These are phyloP conservation scores for Mortierella sp. DNA, from an alignment of 371 early-diverging fungal genomes.

Conservation along the genomic window DNA sequence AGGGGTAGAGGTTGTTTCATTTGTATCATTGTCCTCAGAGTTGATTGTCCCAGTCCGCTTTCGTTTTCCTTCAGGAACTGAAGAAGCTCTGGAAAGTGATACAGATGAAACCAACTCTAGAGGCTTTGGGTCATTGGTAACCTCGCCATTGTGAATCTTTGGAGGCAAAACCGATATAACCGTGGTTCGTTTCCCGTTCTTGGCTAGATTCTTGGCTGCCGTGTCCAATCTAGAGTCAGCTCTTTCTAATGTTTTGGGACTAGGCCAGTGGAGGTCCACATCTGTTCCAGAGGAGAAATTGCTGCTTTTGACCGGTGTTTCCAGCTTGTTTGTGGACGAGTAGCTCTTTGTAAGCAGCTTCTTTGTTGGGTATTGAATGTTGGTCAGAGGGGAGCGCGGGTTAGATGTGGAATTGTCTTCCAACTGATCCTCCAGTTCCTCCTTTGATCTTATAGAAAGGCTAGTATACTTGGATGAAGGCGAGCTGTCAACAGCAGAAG, in stretches of 20 bases:
- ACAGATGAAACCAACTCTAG: neutral
- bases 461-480: conserved; percentile 34
- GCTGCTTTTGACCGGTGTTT: neutral
- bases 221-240: conserved; percentile 24
- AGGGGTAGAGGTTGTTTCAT: neutral
- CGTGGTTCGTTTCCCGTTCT: neutral
- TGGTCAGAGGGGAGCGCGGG: neutral
- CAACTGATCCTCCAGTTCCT: neutral
- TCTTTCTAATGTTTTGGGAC: conserved; percentile 12
- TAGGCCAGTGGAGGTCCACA: conserved; percentile 19
- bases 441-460: conserved; percentile 21
- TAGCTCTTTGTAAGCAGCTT: neutral
- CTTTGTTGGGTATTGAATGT: conserved; percentile 2
- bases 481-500: conserved; percentile 24
- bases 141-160: neutral
- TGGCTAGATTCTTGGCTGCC: conserved; percentile 7
- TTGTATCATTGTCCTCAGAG: neutral
- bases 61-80: conserved; percentile 6
- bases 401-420: neutral
- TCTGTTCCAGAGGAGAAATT: neutral
- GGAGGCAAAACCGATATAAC: neutral
- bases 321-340: neutral
- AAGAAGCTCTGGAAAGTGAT: neutral
- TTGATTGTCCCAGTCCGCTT: neutral
- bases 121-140: neutral